Evolutionary conservation across 768 basidiomycete genomes (phyloP).

Genomic region (Termitomyces sp.): DNA sequence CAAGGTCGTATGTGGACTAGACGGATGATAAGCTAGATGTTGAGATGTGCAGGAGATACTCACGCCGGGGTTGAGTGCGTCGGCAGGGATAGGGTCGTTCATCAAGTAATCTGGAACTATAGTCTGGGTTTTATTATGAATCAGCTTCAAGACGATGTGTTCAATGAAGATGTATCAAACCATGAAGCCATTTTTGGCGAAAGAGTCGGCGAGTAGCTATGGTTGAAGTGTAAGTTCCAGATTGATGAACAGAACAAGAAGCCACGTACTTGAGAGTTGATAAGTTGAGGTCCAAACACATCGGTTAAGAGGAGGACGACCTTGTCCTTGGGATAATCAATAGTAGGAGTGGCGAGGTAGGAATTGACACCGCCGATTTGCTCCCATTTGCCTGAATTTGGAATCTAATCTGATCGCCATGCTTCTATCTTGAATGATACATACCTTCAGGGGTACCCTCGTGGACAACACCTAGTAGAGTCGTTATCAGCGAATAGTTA

Average conservation of each 20-base stretch:
- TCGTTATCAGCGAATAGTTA: neutral
- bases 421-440: neutral
- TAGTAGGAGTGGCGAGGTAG: slow-evolving; percentile 50
- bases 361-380: slow-evolving; percentile 39
- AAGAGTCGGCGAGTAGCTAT: slow-evolving; percentile 36
- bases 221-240: no score
- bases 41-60: neutral
- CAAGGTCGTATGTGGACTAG: slow-evolving; percentile 30
- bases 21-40: neutral
- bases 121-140: slow-evolving; percentile 20
- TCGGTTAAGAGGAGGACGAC: slow-evolving; percentile 51
- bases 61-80: slow-evolving; percentile 28
- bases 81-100: slow-evolving; percentile 32
- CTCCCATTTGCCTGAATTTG: slow-evolving; percentile 37
- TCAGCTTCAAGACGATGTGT: neutral
- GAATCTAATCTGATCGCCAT: slow-evolving; percentile 3
- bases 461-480: slow-evolving; percentile 38
- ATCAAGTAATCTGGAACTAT: slow-evolving; percentile 35
- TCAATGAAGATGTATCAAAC: slow-evolving; percentile 12
- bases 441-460: slow-evolving; percentile 42
- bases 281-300: slow-evolving; percentile 41
- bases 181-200: slow-evolving; percentile 40
- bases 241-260: no score
- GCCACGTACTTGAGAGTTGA: slow-evolving; percentile 36
- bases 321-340: slow-evolving; percentile 48